A percentile compares a stretch with the other conserved stretches of the same genome.
Evolutionary conservation across 176 grass and related monocot species (phyloP).

Genomic region (Bromus sterilis): DNA sequence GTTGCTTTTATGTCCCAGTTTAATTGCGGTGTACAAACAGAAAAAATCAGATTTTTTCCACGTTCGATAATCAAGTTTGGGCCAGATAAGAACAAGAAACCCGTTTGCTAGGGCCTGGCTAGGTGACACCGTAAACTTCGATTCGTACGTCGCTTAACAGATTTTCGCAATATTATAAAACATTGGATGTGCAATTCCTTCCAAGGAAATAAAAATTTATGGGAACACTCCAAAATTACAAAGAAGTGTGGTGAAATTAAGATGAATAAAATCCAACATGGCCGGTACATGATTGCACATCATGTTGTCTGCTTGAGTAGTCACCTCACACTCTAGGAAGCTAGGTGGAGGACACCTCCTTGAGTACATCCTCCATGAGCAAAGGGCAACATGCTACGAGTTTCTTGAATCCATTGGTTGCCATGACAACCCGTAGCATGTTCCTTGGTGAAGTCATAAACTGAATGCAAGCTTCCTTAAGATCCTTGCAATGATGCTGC

Average conservation of each 20-base stretch:
- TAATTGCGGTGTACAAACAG: no score
- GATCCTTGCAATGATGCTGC: background rate
- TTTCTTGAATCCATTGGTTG: slow-evolving; percentile 15
- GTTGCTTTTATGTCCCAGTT: no score
- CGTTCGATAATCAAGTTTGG: no score
- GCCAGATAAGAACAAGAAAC: no score
- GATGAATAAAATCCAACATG: background rate
- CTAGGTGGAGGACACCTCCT: background rate
- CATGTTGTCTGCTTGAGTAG: background rate
- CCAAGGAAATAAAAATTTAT: no score
- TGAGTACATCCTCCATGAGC: background rate
- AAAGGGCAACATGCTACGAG: background rate
- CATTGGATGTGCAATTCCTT: no score
- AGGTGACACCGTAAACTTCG: no score
- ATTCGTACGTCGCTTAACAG: no score
- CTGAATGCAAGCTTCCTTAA: background rate
- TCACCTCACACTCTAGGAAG: background rate
- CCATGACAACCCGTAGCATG: background rate
- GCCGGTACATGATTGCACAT: background rate
- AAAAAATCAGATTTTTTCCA: no score
- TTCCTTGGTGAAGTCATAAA: background rate
- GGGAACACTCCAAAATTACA: no score
- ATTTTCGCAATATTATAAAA: no score
- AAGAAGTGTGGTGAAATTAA: background rate
- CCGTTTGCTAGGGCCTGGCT: no score